Conservation (phyloP, 805 yeast genomes). For the Yarrowia divulgata region DNA sequence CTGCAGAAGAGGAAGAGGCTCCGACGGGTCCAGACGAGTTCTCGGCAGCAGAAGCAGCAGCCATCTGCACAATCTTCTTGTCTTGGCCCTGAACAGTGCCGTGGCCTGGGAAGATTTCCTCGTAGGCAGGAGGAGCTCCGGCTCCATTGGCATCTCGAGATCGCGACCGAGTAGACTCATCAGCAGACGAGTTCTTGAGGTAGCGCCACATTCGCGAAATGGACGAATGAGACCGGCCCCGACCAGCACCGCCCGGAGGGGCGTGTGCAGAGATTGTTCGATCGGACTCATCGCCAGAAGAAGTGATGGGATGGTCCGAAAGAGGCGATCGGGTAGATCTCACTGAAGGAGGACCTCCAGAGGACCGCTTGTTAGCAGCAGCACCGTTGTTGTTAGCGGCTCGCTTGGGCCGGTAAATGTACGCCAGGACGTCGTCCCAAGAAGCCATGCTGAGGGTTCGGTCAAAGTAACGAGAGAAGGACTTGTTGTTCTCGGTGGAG, state of each 20-base stretch:
- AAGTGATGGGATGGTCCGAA: conserved; percentile 34
- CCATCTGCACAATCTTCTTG: conserved; percentile 26
- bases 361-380: conserved; percentile 1
- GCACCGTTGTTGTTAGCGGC: background rate
- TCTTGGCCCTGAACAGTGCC: background rate
- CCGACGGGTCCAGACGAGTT: conserved; percentile 29
- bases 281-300: conserved; percentile 35
- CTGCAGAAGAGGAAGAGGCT: conserved; percentile 24
- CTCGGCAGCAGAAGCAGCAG: conserved; percentile 34
- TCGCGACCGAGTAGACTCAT: conserved; percentile 14
- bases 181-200: conserved; percentile 32
- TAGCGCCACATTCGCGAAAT: conserved; percentile 37
- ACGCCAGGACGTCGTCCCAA: conserved; percentile 38
- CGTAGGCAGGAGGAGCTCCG: conserved; percentile 45
- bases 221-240: conserved; percentile 34
- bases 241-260: conserved; percentile 2
- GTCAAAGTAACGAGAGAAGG: conserved; percentile 32
- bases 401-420: conserved; percentile 35
- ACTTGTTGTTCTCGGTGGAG: conserved; percentile 25
- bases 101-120: conserved; percentile 44
- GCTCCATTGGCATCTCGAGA: conserved; percentile 36
- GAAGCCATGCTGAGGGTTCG: conserved; percentile 29
- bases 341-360: conserved; percentile 23
- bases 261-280: conserved; percentile 30
- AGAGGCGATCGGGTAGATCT: conserved; percentile 13